Percentiles rank a stretch among this genome's conserved stretches.
Conservation (phyloP, 352 stramenopile species). For the Phytophthora idaei region DNA sequence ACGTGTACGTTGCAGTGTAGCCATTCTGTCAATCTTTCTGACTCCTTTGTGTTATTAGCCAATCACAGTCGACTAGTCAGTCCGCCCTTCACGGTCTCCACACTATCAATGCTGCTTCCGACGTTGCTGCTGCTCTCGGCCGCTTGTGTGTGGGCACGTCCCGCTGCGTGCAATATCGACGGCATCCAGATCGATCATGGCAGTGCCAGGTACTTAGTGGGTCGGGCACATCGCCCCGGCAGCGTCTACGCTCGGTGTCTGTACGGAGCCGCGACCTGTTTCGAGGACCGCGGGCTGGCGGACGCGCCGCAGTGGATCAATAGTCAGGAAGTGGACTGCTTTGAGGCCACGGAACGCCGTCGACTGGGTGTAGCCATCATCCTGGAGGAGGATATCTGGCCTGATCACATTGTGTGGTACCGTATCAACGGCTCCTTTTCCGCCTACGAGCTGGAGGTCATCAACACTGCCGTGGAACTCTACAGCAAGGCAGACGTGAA, state of each 20-base stretch:
- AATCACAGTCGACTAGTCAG: slow-evolving; percentile 36
- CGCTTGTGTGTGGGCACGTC: slow-evolving; percentile 12
- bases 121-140: slow-evolving; percentile 23
- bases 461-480: slow-evolving; percentile 58
- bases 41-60: slow-evolving; percentile 13
- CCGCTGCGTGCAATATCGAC: slow-evolving; percentile 46
- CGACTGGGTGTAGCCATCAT: slow-evolving; percentile 65
- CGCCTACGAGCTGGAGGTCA: slow-evolving; percentile 48
- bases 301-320: slow-evolving; percentile 57
- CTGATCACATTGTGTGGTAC: slow-evolving; percentile 72
- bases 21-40: background rate
- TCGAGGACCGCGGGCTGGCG: slow-evolving; percentile 65
- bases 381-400: slow-evolving; percentile 67
- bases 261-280: slow-evolving; percentile 53
- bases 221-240: slow-evolving; percentile 45
- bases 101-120: slow-evolving; percentile 12
- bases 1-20: too few species aligned
- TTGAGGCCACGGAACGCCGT: slow-evolving; percentile 28
- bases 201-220: slow-evolving; percentile 58
- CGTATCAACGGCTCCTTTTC: slow-evolving; percentile 63
- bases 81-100: slow-evolving; percentile 15
- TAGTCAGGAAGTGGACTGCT: slow-evolving; percentile 46
- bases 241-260: slow-evolving; percentile 63
- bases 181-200: slow-evolving; percentile 50
- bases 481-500: slow-evolving; percentile 67